Evolutionary conservation across 495 filamentous ascomycete species (phyloP).

Genomic region (Trichoderma orchidacearum): DNA sequence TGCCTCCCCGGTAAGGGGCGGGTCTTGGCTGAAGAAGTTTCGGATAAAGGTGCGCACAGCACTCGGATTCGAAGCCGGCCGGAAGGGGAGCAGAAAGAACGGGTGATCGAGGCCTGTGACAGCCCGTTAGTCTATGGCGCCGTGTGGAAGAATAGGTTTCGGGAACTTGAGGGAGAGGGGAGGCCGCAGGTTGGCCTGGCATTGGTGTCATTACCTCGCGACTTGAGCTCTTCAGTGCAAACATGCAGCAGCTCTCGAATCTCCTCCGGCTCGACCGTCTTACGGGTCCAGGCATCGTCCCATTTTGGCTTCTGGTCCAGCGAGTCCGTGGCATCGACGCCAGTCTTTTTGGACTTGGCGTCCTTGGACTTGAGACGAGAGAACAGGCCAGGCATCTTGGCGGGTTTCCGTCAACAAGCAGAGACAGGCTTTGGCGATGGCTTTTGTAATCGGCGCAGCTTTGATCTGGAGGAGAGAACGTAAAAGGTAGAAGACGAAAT

Average conservation of each 20-base stretch:
- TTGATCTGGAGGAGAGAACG: too few species aligned
- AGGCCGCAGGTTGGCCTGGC: neutral
- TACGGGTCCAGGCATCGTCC: slow-evolving; percentile 83
- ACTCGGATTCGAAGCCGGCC: slow-evolving; percentile 82
- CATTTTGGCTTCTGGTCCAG: slow-evolving; percentile 56
- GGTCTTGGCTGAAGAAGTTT: slow-evolving; percentile 64
- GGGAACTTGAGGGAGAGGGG: slow-evolving; percentile 4
- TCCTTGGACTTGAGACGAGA: slow-evolving; percentile 64
- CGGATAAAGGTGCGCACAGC: slow-evolving; percentile 84
- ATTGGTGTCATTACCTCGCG: slow-evolving; percentile 60
- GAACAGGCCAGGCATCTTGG: slow-evolving; percentile 48
- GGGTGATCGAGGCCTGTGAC: slow-evolving; percentile 68
- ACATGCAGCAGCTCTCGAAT: slow-evolving; percentile 72
- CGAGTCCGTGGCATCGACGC: slow-evolving; percentile 29
- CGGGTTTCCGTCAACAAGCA: neutral
- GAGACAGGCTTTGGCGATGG: neutral
- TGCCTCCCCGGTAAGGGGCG: slow-evolving; percentile 46
- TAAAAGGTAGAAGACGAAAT: too few species aligned
- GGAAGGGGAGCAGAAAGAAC: slow-evolving; percentile 90
- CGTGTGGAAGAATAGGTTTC: too few species aligned
- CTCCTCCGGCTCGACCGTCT: slow-evolving; percentile 77
- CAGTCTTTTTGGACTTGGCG: slow-evolving; percentile 45
- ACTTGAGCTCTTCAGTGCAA: slow-evolving; percentile 86
- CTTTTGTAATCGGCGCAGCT: too few species aligned
- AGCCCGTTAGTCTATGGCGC: slow-evolving; percentile 1